Base-by-base conservation (phyloP, 1,284 basidiomycete genomes). In the Ceraceosorus guamensis region DNA sequence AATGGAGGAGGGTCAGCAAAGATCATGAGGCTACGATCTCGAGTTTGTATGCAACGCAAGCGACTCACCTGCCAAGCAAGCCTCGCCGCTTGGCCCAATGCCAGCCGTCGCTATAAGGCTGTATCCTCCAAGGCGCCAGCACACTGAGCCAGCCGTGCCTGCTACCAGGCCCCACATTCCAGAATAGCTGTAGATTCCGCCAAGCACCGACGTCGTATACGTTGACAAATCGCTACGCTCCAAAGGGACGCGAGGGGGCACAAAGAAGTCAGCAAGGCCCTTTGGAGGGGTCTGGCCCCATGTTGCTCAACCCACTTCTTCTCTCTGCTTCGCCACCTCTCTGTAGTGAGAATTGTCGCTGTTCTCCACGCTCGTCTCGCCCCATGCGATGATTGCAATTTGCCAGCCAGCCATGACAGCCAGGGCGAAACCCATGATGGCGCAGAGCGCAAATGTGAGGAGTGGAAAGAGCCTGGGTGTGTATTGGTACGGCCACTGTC, bases 311-410 rank as follows among this genome's bases (percentile, higher is more conserved):
- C 7, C 5, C 13, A 14, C 16, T 51, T 24, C 6, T 51, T 85
- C 85, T 37, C 89, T 81, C 11, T 79, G 78, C 62, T 83, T 82
- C 0, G 91, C 90, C 39, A 84, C 77, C 59, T 81, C 82, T 1
- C 83, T 80, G 70, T 96, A 93, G 46, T 87, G 82, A 7, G 84
- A 51, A 72, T 92, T 85, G 71, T 98, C 93, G 66, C 91, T 88
- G 3, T 82, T 82, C 77, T 98, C 95, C 13, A 97, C 92, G 0
- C 87, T 85, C 0, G 91, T 97, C 76, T 96, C 91, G 0, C 86
- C 91, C n/a, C 80, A 77, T 0, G 82, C 77, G 6, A 95, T 78
- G 60, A 87, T 81, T 79, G 83, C 86, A 1, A 97, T 56, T 68
- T 96, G 91, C 82, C 87, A 96, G 0, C 78, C 72, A 0, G 85